These are phyloP conservation scores for Cerrena zonata DNA, from an alignment of 1,284 basidiomycete species.

Conservation along the genomic window DNA sequence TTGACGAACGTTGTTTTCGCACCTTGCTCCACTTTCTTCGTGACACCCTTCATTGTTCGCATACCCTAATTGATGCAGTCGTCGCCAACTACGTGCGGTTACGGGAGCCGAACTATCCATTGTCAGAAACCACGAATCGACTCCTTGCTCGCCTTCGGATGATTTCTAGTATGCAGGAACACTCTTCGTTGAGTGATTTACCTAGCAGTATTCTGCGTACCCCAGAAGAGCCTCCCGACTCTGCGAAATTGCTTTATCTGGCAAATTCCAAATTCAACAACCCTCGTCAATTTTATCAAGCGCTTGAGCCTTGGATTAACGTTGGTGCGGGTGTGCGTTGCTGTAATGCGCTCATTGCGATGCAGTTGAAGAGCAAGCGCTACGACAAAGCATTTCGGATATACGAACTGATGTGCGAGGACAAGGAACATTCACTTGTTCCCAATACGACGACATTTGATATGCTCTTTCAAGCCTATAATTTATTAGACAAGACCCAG, in stretches of 20 bases:
- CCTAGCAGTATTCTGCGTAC: neutral
- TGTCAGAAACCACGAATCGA: neutral
- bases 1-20: slow-evolving; percentile 2
- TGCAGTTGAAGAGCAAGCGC: slow-evolving; percentile 29
- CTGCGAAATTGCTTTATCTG: neutral
- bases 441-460: slow-evolving; percentile 44
- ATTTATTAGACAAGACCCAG: slow-evolving; percentile 24
- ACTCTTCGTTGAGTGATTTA: neutral
- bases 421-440: slow-evolving; percentile 15
- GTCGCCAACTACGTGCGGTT: neutral
- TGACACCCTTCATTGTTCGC: neutral
- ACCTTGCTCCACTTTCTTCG: neutral
- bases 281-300: neutral
- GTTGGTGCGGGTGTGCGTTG: neutral
- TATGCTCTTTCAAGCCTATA: slow-evolving; percentile 37
- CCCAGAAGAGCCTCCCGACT: neutral
- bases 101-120: neutral
- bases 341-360: slow-evolving; percentile 31
- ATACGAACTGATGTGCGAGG: slow-evolving; percentile 35
- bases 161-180: neutral
- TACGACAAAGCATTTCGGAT: slow-evolving; percentile 37
- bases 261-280: neutral
- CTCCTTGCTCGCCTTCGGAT: neutral
- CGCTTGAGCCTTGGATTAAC: neutral
- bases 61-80: neutral